These are phyloP conservation scores for Xylaria sp. DNA, from an alignment of 2,329 filamentous ascomycete genomes.

Conservation along the genomic window DNA sequence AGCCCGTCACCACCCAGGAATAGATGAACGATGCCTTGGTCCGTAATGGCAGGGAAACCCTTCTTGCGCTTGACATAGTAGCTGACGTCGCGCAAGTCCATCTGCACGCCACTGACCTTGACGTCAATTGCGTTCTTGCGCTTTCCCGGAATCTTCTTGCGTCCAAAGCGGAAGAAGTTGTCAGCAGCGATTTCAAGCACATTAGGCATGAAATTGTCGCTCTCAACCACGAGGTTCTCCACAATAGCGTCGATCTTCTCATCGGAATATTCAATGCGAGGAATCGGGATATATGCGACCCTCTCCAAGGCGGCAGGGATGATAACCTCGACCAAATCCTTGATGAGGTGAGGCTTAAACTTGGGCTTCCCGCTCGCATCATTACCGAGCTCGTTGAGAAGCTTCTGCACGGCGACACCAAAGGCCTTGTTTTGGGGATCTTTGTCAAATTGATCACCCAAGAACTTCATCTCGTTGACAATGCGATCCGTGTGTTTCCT, in stretches of 20 bases:
- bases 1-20: slow-evolving; percentile 82
- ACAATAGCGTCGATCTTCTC: slow-evolving; percentile 78
- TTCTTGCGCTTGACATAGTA: slow-evolving; percentile 95
- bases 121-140: slow-evolving; percentile 77
- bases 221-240: slow-evolving; percentile 92
- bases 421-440: slow-evolving; percentile 85
- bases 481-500: slow-evolving; percentile 78
- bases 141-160: slow-evolving; percentile 78
- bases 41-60: slow-evolving; percentile 82
- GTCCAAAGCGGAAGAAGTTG: slow-evolving; percentile 92
- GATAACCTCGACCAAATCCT: slow-evolving; percentile 83
- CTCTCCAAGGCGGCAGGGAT: slow-evolving; percentile 77
- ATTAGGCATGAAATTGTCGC: slow-evolving; percentile 95
- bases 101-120: slow-evolving; percentile 83
- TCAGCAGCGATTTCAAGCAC: slow-evolving; percentile 81
- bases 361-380: slow-evolving; percentile 75
- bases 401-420: slow-evolving; percentile 66
- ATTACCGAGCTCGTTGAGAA: slow-evolving; percentile 83
- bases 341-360: slow-evolving; percentile 91
- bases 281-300: slow-evolving; percentile 83
- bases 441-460: slow-evolving; percentile 81
- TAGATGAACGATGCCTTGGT: slow-evolving; percentile 84
- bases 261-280: slow-evolving; percentile 89
- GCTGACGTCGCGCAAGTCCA: slow-evolving; percentile 84
- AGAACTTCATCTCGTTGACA: slow-evolving; percentile 83